These are phyloP conservation scores for Jacaranda copaia DNA, from an alignment of 257 asterid species.

Conservation along the genomic window DNA sequence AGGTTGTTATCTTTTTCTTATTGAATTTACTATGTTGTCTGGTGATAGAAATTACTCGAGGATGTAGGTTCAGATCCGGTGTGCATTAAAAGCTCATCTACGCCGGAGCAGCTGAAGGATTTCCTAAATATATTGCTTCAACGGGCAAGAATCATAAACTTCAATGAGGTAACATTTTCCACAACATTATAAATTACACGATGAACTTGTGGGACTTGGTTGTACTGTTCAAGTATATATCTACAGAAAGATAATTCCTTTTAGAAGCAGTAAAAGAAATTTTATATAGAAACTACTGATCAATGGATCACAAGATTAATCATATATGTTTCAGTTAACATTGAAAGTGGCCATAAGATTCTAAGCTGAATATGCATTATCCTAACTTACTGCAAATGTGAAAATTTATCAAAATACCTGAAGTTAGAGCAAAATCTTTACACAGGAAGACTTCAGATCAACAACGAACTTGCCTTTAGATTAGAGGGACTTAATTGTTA, in stretches of 20 bases:
- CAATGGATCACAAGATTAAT: background rate
- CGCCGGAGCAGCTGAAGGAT: slow-evolving; percentile 52
- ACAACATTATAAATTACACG: slow-evolving; percentile 10
- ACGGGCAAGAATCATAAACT: slow-evolving; percentile 65
- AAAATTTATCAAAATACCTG: background rate
- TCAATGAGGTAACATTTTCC: slow-evolving; percentile 67
- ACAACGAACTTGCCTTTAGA: background rate
- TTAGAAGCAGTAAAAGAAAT: background rate
- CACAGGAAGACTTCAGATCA: background rate
- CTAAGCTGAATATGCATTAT: background rate
- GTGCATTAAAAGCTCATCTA: slow-evolving; percentile 50
- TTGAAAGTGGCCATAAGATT: background rate
- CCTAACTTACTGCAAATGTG: slow-evolving; percentile 9
- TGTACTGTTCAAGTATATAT: background rate
- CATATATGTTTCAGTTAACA: background rate
- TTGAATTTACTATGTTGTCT: slow-evolving; percentile 12
- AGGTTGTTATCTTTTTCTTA: background rate
- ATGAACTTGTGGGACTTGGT: slow-evolving; percentile 29
- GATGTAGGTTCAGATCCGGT: slow-evolving; percentile 44
- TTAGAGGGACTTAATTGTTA: background rate
- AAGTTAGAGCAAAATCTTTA: background rate
- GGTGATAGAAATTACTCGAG: slow-evolving; percentile 66
- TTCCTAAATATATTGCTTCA: slow-evolving; percentile 51
- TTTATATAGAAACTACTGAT: background rate
- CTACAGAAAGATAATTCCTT: background rate